phyloP scores from a whole-genome alignment of 139 green algal genomes.

The Chlorokybus atmophyticus region DNA sequence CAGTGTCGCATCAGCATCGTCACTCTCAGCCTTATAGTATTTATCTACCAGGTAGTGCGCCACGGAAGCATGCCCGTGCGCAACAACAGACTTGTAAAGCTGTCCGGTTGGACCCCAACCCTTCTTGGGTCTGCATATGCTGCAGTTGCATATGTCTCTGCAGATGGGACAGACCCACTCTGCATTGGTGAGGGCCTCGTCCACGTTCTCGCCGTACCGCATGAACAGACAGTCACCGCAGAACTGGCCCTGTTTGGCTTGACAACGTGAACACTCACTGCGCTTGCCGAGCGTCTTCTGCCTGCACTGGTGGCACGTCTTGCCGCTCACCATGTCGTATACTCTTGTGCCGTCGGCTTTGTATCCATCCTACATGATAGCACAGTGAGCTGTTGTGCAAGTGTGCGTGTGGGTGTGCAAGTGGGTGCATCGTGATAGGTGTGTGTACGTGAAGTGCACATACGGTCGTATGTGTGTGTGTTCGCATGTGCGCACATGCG shows the following conservation, averaged over 20 bases:
- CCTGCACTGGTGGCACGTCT: slow-evolving; percentile 51
- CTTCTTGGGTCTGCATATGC: slow-evolving; percentile 38
- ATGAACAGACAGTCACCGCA: slow-evolving; percentile 72
- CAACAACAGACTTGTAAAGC: slow-evolving; percentile 40
- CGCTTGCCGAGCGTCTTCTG: slow-evolving; percentile 44
- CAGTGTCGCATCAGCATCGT: too few species aligned
- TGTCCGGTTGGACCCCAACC: slow-evolving; percentile 50
- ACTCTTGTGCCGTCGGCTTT: slow-evolving; percentile 27
- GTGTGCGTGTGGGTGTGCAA: too few species aligned
- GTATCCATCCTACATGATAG: too few species aligned
- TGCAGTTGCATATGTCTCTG: slow-evolving; percentile 69
- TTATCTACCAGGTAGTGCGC: too few species aligned
- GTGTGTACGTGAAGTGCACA: too few species aligned
- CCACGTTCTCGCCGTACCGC: slow-evolving; percentile 52
- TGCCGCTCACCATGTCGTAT: slow-evolving; percentile 42
- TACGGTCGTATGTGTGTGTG: too few species aligned
- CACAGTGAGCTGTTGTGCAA: too few species aligned
- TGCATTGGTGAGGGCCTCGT: slow-evolving; percentile 31
- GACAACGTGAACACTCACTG: slow-evolving; percentile 38
- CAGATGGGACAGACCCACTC: slow-evolving; percentile 56
- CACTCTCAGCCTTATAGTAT: too few species aligned
- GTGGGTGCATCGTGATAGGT: too few species aligned
- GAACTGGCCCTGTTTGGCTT: slow-evolving; percentile 41
- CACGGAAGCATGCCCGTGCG: too few species aligned
- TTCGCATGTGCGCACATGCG: too few species aligned